Conservation (phyloP, 179 eudicot species). For the Silene vulgaris region DNA sequence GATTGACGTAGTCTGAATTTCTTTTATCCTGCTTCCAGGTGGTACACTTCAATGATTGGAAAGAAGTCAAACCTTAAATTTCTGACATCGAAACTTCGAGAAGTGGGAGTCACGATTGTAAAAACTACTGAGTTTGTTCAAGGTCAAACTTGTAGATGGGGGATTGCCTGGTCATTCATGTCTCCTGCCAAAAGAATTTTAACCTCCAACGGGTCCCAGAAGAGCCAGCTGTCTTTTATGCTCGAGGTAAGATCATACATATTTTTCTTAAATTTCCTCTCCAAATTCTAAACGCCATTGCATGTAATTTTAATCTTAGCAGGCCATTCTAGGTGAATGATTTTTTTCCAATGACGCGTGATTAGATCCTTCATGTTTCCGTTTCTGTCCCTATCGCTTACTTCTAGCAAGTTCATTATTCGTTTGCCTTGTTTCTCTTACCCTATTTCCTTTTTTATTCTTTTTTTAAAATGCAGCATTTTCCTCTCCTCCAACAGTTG, state of each 20-base stretch:
- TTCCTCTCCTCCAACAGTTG: background rate
- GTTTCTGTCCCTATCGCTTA: too few species aligned
- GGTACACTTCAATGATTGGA: constrained; percentile 97
- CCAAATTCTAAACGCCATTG: background rate
- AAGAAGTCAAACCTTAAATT: constrained; percentile 69
- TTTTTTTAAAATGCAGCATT: background rate
- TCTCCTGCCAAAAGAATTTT: constrained; percentile 45
- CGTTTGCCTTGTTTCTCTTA: background rate
- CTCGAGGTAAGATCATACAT: constrained; percentile 54
- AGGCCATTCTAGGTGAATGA: background rate
- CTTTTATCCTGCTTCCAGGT: constrained; percentile 40
- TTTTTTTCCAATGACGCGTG: background rate
- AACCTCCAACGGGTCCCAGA: constrained; percentile 35
- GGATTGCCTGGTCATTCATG: constrained; percentile 92
- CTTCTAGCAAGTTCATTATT: background rate
- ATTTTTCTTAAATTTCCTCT: background rate
- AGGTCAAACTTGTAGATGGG: constrained; percentile 92
- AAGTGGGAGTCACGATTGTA: constrained; percentile 73
- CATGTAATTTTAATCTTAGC: background rate
- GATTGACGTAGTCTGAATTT: constrained; percentile 7
- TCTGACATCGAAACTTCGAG: constrained; percentile 63
- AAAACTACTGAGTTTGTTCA: constrained; percentile 97
- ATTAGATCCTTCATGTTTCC: background rate
- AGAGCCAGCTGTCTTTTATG: constrained; percentile 55
- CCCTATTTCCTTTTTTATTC: too few species aligned